These are phyloP conservation scores for Tylopilus intermedius DNA, from an alignment of 768 basidiomycete species.

Conservation along the genomic window DNA sequence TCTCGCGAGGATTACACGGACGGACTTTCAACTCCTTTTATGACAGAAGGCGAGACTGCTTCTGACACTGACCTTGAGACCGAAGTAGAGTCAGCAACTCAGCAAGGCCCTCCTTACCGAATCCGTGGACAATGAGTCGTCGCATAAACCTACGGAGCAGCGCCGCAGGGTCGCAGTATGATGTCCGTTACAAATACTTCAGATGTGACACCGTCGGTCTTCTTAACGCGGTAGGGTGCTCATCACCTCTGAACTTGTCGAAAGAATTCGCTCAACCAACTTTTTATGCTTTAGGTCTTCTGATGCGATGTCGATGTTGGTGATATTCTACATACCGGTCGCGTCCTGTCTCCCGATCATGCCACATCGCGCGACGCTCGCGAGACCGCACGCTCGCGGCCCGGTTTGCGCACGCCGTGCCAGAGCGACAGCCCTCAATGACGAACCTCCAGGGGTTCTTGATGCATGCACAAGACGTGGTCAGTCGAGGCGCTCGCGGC, in stretches of 20 bases:
- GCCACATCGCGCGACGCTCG: conserved; percentile 45
- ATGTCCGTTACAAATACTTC: conserved; percentile 87
- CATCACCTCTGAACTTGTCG: conserved; percentile 13
- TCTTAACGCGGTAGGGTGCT: conserved; percentile 62
- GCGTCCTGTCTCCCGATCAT: conserved; percentile 57
- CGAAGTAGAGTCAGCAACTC: conserved; percentile 41
- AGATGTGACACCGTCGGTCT: conserved; percentile 79
- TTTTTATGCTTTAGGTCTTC: conserved; percentile 52
- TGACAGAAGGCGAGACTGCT: conserved; percentile 68
- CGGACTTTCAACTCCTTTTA: conserved; percentile 51
- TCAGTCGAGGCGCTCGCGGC: conserved; percentile 35
- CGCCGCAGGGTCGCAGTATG: conserved; percentile 65
- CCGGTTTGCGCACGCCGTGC: conserved; percentile 51
- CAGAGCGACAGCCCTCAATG: conserved; percentile 40
- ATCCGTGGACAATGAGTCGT: conserved; percentile 5
- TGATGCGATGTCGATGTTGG: conserved; percentile 75
- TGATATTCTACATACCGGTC: conserved; percentile 63
- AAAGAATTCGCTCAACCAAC: conserved; percentile 20
- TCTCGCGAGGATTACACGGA: conserved; percentile 25
- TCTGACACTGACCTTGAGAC: conserved; percentile 68
- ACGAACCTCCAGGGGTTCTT: conserved; percentile 53
- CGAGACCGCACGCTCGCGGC: conserved; percentile 41
- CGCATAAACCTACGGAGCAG: not conserved
- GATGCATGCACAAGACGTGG: conserved; percentile 58
- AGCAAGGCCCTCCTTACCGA: not conserved